A percentile compares a stretch with the other conserved stretches of the same genome.
Evolutionary conservation across 768 basidiomycete species (phyloP).

Genomic region (Mycena rebaudengoi): DNA sequence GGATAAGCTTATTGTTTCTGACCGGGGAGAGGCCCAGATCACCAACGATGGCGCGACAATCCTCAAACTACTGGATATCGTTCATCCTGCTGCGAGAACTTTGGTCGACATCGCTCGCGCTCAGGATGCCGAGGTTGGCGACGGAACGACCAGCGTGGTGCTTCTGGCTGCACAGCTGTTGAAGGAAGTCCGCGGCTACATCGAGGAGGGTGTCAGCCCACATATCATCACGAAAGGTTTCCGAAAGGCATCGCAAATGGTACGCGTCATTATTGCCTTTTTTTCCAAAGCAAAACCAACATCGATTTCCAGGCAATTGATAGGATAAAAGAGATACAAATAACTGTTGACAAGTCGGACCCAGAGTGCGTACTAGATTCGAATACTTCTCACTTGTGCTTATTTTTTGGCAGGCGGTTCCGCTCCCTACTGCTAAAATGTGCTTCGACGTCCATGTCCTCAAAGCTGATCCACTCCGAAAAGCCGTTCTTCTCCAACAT

Average conservation of each 20-base stretch:
- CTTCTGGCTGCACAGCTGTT: constrained; percentile 93
- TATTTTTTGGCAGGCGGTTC: constrained; percentile 71
- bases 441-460: constrained; percentile 99
- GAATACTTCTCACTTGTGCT: constrained; percentile 6
- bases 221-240: constrained; percentile 99
- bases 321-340: constrained; percentile 88
- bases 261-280: constrained; percentile 46
- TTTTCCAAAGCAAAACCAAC: not conserved
- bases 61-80: constrained; percentile 95
- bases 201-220: constrained; percentile 97
- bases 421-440: constrained; percentile 94
- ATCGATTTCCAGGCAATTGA: constrained; percentile 71
- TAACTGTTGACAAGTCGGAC: constrained; percentile 88
- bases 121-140: constrained; percentile 98
- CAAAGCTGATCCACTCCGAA: constrained; percentile 97
- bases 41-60: constrained; percentile 99
- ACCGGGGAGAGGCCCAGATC: constrained; percentile 96
- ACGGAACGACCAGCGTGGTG: constrained; percentile 97
- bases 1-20: constrained; percentile 97
- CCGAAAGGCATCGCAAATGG: constrained; percentile 85
- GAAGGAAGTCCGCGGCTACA: constrained; percentile 89
- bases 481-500: constrained; percentile 99
- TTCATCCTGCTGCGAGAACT: constrained; percentile 98
- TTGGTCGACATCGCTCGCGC: constrained; percentile 98
- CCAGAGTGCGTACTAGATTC: constrained; percentile 70